phyloP scores from a whole-genome alignment of 2,329 filamentous ascomycete species.

The Zymoseptoria crescenta region DNA sequence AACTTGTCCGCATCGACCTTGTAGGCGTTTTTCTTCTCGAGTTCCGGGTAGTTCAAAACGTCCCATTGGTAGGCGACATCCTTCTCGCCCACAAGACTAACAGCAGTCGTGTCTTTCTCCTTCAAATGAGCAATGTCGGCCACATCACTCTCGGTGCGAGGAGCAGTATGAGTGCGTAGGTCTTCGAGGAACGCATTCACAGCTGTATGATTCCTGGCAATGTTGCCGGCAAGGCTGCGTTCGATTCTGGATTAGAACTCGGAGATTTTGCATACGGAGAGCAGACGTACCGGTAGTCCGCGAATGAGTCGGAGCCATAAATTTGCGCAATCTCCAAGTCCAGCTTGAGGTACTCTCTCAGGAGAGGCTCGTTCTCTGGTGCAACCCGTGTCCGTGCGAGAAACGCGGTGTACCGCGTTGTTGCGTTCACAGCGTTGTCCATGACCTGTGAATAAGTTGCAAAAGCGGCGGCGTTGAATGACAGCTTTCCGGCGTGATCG shows the following conservation, averaged over 20 bases:
- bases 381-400: not conserved
- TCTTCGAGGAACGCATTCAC: not conserved
- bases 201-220: not conserved
- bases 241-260: not conserved
- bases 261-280: not conserved
- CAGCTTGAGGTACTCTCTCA: not conserved
- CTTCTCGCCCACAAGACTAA: not conserved
- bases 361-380: not conserved
- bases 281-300: not conserved
- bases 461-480: not conserved
- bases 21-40: constrained; percentile 68
- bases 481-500: not conserved
- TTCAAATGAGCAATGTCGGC: not conserved
- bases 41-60: constrained; percentile 34
- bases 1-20: constrained; percentile 71
- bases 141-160: not conserved
- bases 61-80: not conserved
- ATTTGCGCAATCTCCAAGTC: not conserved
- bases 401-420: not conserved
- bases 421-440: not conserved
- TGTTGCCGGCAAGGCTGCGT: not conserved
- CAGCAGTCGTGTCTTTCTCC: not conserved
- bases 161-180: not conserved
- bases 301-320: not conserved
- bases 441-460: not conserved